Evolutionary conservation across 2,329 filamentous ascomycete genomes (phyloP).

Genomic region (Scedosporium aurantiacum): DNA sequence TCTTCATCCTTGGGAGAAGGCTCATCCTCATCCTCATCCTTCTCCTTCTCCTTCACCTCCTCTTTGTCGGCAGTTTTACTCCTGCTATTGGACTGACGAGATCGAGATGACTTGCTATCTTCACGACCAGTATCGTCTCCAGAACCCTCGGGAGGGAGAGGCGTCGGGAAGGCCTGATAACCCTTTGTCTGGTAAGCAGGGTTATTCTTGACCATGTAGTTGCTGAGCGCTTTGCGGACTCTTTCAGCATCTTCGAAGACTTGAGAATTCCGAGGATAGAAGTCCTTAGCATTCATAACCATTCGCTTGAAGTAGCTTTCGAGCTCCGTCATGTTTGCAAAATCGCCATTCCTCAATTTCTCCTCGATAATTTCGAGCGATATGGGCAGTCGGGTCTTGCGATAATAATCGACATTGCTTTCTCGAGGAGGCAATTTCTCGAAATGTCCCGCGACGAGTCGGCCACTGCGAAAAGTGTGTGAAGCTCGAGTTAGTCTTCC

Average conservation of each 20-base stretch:
- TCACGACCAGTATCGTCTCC: conserved; percentile 11
- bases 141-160: conserved; percentile 47
- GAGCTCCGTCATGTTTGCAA: conserved; percentile 59
- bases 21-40: conserved; percentile 21
- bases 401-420: conserved; percentile 64
- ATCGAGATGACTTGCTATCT: conserved; percentile 1
- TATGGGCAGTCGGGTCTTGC: conserved; percentile 64
- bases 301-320: conserved; percentile 83
- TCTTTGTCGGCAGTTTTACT: conserved; percentile 15
- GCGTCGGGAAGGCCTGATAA: conserved; percentile 64
- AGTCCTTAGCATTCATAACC: conserved; percentile 78
- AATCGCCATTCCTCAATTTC: conserved; percentile 59
- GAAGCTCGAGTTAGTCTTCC: conserved; percentile 11
- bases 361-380: conserved; percentile 66
- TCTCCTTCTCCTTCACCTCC: conserved; percentile 16
- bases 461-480: conserved; percentile 41
- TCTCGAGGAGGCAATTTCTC: conserved; percentile 56
- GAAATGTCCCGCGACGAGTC: conserved; percentile 64
- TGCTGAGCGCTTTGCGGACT: conserved; percentile 74
- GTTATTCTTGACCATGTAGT: conserved; percentile 79
- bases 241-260: conserved; percentile 78
- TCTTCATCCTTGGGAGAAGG: conserved; percentile 19
- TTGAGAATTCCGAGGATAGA: conserved; percentile 60
- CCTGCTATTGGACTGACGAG: conserved; percentile 16
- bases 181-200: conserved; percentile 61